Evolutionary conservation across 176 grass and related monocot genomes (phyloP), one percentile per base, ranked within the genome.

Genomic region (Phoenix roebelenii): DNA sequence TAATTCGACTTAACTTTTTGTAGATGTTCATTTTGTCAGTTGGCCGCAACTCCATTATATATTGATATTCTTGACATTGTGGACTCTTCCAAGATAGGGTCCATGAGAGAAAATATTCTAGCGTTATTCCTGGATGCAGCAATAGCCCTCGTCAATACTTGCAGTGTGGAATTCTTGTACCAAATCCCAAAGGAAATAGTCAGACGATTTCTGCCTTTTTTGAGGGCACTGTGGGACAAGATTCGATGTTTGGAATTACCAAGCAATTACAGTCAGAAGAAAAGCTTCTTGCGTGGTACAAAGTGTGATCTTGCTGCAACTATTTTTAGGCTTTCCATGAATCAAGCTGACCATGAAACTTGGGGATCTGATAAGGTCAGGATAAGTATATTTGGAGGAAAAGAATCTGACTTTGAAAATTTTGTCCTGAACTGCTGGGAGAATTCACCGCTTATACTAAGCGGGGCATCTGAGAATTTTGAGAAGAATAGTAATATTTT

Each of bases 241-340:
- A 16, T 71, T 72, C 72, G 23, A 63, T n/a, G 16, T 16, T 49
- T 35, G 9, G 30, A 7, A 55, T 72, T 58, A 15, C 54, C 54
- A 18, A 48, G 19, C 15, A 63, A 54, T 48, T 44, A 44, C 9
- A 44, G 9, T 44, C 35, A 9, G 9, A 15, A 10, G 14, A 29
- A n/a, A 39, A 66, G 3, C 65, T 65, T 57, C 55, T 30, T 77
- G 62, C 76, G 67, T 22, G 72, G 62, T 72, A 77, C 18, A 63
- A 58, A 61, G 57, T 48, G 52, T 82, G 66, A 87, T 30, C 62
- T 88, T 69, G 63, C 80, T 55, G 73, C 79, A 64, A 76, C 92
- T 67, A 88, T 96, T 80, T 96, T 96, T 58, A 90, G 74, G 78
- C 70, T 96, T 64, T 85, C 91, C 18, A 76, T 85, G 70, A 65